Evolutionary conservation across 2,329 filamentous ascomycete species (phyloP).

Genomic region (Thelonectria olida): DNA sequence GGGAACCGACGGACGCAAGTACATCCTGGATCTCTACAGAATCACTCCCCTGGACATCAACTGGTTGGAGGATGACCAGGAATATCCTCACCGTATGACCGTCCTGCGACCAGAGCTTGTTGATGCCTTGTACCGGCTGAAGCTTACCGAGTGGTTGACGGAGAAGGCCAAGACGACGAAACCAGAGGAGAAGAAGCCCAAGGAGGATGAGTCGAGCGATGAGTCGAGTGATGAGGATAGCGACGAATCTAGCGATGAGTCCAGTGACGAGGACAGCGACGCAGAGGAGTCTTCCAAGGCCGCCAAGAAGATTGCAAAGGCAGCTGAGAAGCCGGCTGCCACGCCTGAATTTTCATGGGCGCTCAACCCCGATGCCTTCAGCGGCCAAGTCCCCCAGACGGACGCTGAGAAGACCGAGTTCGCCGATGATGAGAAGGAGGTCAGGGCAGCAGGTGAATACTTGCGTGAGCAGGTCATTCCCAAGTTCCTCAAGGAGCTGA

Average conservation of each 20-base stretch:
- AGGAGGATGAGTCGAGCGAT: conserved; percentile 45
- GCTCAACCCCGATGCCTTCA: conserved; percentile 95
- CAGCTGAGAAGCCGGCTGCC: conserved; percentile 55
- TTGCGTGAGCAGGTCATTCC: conserved; percentile 82
- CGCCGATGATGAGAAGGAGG: conserved; percentile 85
- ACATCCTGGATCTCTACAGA: conserved; percentile 95
- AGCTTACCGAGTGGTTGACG: conserved; percentile 90
- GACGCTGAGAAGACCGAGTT: conserved; percentile 88
- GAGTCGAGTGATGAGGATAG: conserved; percentile 36
- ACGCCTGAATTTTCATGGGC: conserved; percentile 87
- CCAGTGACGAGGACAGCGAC: conserved; percentile 43
- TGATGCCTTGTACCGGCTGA: conserved; percentile 83
- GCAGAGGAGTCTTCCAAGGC: conserved; percentile 39
- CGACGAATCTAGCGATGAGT: conserved; percentile 18
- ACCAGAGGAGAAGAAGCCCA: conserved; percentile 53
- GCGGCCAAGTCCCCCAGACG: conserved; percentile 88
- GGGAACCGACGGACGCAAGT: conserved; percentile 95
- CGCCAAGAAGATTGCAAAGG: conserved; percentile 24
- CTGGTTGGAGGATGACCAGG: conserved; percentile 78
- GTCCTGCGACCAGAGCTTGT: conserved; percentile 91
- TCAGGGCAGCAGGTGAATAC: conserved; percentile 83
- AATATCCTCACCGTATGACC: conserved; percentile 96
- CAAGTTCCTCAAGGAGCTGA: conserved; percentile 85
- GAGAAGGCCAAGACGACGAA: conserved; percentile 69
- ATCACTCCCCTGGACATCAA: conserved; percentile 90